Base-by-base conservation (phyloP, 257 asterid species). In the Coffea canephora region DNA sequence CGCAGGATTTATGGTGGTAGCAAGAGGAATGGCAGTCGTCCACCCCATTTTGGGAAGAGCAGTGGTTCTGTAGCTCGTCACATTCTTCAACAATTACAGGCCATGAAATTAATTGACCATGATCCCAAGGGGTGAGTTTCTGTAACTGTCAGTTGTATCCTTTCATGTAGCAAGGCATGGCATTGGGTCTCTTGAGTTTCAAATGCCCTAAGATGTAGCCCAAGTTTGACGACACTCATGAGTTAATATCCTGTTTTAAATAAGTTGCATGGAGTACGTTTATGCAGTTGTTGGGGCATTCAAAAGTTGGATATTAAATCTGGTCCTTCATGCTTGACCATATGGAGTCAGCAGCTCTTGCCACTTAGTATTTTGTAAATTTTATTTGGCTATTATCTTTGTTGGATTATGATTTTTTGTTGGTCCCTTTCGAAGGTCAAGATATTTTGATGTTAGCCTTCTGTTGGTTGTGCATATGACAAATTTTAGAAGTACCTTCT, bases 1-100 rank as follows among this genome's bases (percentile, higher is more conserved):
- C 85, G 84, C 62, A 93, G 98, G 78, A 95, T 95, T 27, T 95
- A 95, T 78, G 99, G 99, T 78, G 98, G 99, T 55, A 92, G 95
- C 97, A 91, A 95, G 93, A 95, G 97, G 90, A 95, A 93, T 15
- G 97, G 98, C 64, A 91, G 97, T 69, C 88, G 92, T 9, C 99
- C 98, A 31, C 95, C 89, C 18, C 99, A 95, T 86, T 95, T 95
- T 74, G 87, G 97, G 76, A 95, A 89, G 76, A 93, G 98, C 90
- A 93, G 97, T 80, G 98, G 99, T n/a, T 77, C 97, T 15, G 82
- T 93, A 78, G 98, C 98, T 49, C 97, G 99, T 9, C 87, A 95
- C 87, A 92, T 95, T 69, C 97, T 95, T 79, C 96, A 93, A 62
- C 96, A 95, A 82, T 80, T 95, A 91, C 92, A 93, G 86, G 75